A percentile compares a stretch with the other conserved stretches of the same genome.
These are phyloP conservation scores for Aphanomyces euteiches DNA, from an alignment of 352 stramenopile genomes.

Conservation along the genomic window DNA sequence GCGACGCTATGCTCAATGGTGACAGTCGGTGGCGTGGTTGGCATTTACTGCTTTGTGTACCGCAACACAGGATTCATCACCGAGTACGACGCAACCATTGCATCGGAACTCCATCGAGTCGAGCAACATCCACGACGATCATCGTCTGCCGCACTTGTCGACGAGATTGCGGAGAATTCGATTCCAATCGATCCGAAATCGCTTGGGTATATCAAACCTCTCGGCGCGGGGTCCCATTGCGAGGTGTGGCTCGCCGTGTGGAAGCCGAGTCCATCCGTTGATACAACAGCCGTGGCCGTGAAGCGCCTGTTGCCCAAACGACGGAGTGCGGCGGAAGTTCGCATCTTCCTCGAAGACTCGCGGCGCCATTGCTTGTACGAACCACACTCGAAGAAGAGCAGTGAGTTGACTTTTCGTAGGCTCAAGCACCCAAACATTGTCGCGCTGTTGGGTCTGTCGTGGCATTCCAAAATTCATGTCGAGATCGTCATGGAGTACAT, in stretches of 20 bases:
- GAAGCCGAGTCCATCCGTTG: slow-evolving; percentile 1
- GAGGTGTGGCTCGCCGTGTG: slow-evolving; percentile 4
- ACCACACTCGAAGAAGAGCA: not conserved
- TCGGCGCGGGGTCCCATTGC: not conserved
- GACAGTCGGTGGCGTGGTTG: not conserved
- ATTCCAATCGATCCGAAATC: not conserved
- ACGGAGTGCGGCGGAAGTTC: slow-evolving; percentile 8
- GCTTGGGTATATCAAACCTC: not conserved
- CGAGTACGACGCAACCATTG: slow-evolving; percentile 1
- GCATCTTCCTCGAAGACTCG: slow-evolving; percentile 7
- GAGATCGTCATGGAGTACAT: slow-evolving; percentile 26
- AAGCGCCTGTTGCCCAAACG: slow-evolving; percentile 19
- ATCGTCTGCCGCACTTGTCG: not conserved
- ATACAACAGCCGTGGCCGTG: not conserved
- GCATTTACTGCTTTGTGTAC: slow-evolving; percentile 14
- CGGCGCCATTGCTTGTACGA: slow-evolving; percentile 7
- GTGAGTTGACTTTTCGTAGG: not conserved
- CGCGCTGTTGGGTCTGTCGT: slow-evolving; percentile 7
- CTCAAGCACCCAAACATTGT: slow-evolving; percentile 23
- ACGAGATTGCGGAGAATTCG: not conserved
- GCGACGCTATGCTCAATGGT: not conserved
- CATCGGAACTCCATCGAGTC: no score
- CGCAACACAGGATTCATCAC: slow-evolving; percentile 12
- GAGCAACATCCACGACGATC: not conserved
- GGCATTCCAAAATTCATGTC: not conserved